These are phyloP conservation scores for Chara braunii DNA, from an alignment of 139 green algal genomes.

Conservation along the genomic window DNA sequence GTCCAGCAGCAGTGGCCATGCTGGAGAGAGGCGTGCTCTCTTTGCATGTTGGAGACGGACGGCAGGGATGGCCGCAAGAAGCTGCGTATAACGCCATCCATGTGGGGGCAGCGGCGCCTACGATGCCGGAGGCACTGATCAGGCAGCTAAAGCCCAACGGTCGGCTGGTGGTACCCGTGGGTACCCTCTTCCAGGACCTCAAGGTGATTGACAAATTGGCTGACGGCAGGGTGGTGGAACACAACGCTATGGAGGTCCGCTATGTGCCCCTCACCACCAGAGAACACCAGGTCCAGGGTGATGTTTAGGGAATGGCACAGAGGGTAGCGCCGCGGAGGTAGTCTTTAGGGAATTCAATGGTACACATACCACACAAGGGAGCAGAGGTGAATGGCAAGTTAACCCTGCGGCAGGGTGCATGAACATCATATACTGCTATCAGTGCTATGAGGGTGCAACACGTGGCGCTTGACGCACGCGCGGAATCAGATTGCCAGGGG, in stretches of 20 bases:
- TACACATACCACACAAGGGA: too few species aligned
- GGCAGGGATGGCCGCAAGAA: slow-evolving; percentile 40
- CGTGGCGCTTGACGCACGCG: too few species aligned
- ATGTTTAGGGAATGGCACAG: too few species aligned
- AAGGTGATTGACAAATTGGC: slow-evolving; percentile 31
- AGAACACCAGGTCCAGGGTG: slow-evolving; percentile 30
- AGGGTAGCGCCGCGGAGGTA: too few species aligned
- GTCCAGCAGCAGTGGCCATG: neutral
- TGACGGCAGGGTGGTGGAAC: slow-evolving; percentile 10
- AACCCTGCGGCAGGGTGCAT: too few species aligned
- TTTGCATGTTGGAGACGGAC: slow-evolving; percentile 14
- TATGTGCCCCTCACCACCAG: slow-evolving; percentile 39
- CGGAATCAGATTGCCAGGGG: too few species aligned
- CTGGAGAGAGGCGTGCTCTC: slow-evolving; percentile 16
- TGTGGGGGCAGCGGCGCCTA: slow-evolving; percentile 44
- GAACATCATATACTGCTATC: too few species aligned
- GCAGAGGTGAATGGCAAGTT: too few species aligned
- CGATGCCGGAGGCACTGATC: slow-evolving; percentile 44
- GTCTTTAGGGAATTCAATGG: too few species aligned
- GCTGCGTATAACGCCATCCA: slow-evolving; percentile 82
- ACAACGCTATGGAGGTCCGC: slow-evolving; percentile 7
- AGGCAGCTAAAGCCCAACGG: slow-evolving; percentile 54
- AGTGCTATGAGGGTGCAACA: too few species aligned
- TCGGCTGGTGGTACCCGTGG: slow-evolving; percentile 69
- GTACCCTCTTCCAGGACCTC: slow-evolving; percentile 30